Base-by-base conservation (phyloP, 768 basidiomycete genomes). In the Boletus sp. region DNA sequence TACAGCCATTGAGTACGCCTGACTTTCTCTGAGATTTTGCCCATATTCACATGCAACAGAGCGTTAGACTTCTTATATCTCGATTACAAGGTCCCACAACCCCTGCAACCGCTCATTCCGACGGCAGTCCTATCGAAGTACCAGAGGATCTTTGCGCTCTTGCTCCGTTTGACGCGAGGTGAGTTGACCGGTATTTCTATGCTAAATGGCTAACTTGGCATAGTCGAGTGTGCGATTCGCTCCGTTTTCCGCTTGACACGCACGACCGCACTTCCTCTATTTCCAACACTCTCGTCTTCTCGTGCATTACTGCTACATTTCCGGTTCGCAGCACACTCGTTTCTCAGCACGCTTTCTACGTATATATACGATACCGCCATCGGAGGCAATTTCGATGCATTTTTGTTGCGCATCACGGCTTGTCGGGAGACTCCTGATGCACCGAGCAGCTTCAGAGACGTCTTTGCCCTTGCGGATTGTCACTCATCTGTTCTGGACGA, bases 51-150 rank as follows among this genome's bases (percentile, higher is more conserved):
- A 30, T 59, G 17, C 45, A 48, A 6, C 61, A 92, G 90, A 69
- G 92, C 94, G 7, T 70, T 96, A 42, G 94, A 95, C 69, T 96
- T 95, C 67, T 73, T 96, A 14, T 92, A 91, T 66, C 85, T 96
- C 76, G 85, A 93, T 61, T 96, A 96, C 71, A 89, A 89, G 64
- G 87, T 91, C n/a, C 91, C 92, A 2, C 78, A 78, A n/a, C 83
- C 92, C 0, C 74, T 96, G 39, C 83, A 85, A 46, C 78, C 86
- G 11, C 67, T 96, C 10, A 87, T 96, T 33, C 84, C 90, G 2
- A 76, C 82, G 1, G 77, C 82, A 5, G 80, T 89, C 33, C 71
- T 94, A n/a, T 85, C 82, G 6, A 95, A 94, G 68, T 95, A 95
- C 66, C 90, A 94, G 61, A 78, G 89, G 40, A 76, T 94, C 58